Evolutionary conservation across 257 asterid species (phyloP), one percentile per base, ranked within the genome.

Genomic region (Ajuga chamaepitys): DNA sequence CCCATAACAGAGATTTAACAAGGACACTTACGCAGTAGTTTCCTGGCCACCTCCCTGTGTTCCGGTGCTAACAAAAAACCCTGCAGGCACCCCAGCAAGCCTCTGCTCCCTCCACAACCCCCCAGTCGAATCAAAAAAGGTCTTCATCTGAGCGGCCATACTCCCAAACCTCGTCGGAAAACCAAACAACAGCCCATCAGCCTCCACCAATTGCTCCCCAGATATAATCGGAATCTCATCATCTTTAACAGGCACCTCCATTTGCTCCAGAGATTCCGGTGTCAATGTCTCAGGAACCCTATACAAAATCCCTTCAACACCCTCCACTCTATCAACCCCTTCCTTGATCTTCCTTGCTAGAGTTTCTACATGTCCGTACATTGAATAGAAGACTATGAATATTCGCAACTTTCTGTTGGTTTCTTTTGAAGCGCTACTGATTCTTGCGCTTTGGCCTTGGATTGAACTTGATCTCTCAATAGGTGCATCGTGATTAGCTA

Each of bases 31-130:
- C 88, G 88, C 88, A 24, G 86, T 78, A 10, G 88, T 80, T 70
- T 83, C 88, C 25, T 83, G 88, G 24, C 88, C 88, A n/a, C 88
- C 88, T 7, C 86, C 86, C 62, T 83, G 88, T 1, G 88, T 83
- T 8, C 86, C 88, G 9, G 86, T 80, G 58, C 86, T 75, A 35
- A 80, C 84, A 48, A 83, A 83, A 66, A 81, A 78, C 12, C 89
- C 86, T 0, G 88, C 86, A 2, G 86, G 89, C 7, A 76, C 54
- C 9, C 86, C 89, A 7, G 86, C 86, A 28, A 83, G 86, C 68
- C 72, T 78, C 78, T 83, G 89, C 62, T 76, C 80, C 50, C 72
- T 72, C 86, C 89, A 83, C 70, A 83, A 64, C 0, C 42, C 45
- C 30, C 80, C 86, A 0, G 78, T 81, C 1, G 89, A 83, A 17